Evolutionary conservation across 208 protist species (phyloP).

Genomic region (Herpetomonas muscarum): DNA sequence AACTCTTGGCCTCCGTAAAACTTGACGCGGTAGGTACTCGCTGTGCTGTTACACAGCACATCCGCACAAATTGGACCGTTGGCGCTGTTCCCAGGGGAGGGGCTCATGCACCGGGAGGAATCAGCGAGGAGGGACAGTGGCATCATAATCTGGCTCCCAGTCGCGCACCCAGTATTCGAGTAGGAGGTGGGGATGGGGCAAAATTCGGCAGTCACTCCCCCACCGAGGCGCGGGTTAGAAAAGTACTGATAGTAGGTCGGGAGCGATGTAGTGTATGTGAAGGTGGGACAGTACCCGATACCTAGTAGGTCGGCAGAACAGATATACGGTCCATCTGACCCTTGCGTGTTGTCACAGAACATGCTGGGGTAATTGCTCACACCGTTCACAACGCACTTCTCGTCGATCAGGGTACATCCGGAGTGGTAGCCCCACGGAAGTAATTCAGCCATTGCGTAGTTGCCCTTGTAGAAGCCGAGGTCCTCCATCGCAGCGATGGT

Average conservation of each 20-base stretch:
- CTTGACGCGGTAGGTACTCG: background rate
- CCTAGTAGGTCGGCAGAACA: conserved; percentile 19
- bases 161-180: conserved; percentile 11
- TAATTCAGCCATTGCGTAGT: conserved; percentile 28
- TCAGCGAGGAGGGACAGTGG: conserved; percentile 9
- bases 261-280: background rate
- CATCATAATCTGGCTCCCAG: conserved; percentile 9
- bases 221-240: conserved; percentile 1
- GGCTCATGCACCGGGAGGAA: background rate
- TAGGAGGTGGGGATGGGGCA: conserved; percentile 17
- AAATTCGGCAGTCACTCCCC: conserved; percentile 15
- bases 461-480: conserved; percentile 42
- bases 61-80: background rate
- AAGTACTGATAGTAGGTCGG: conserved; percentile 35
- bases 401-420: conserved; percentile 31
- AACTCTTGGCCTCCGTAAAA: background rate
- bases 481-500: conserved; percentile 68
- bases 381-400: conserved; percentile 14
- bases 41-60: background rate
- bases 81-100: background rate
- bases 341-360: conserved; percentile 16
- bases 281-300: conserved; percentile 17
- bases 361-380: conserved; percentile 14
- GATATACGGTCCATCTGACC: too few relatives aligned
- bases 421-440: conserved; percentile 48